Percentiles rank a stretch among this genome's conserved stretches.
Conservation (phyloP, 305 asterid genomes). For the Salvia sclarea region DNA sequence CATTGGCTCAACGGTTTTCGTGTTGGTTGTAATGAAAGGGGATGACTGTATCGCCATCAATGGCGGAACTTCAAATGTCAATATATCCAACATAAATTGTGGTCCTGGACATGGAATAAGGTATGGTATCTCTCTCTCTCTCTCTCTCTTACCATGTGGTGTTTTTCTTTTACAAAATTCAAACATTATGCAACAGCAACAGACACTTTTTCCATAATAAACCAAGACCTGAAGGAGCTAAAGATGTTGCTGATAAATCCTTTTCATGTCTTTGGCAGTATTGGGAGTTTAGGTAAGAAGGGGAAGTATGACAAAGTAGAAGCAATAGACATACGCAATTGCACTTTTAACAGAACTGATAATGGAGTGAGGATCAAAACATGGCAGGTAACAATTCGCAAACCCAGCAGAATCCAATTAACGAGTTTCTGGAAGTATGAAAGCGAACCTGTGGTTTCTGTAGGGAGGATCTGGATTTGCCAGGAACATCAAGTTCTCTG, state of each 20-base stretch:
- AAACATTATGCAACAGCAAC: background rate
- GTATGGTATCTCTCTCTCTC: slow-evolving; percentile 35
- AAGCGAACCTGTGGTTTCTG: slow-evolving; percentile 23
- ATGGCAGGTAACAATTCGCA: slow-evolving; percentile 45
- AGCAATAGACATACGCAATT: slow-evolving; percentile 33
- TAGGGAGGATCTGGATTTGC: slow-evolving; percentile 59
- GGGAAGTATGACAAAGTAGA: slow-evolving; percentile 39
- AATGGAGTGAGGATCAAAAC: slow-evolving; percentile 59
- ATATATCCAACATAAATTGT: slow-evolving; percentile 42
- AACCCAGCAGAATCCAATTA: slow-evolving; percentile 14
- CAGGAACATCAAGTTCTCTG: slow-evolving; percentile 42
- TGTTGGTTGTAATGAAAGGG: slow-evolving; percentile 35
- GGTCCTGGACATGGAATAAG: slow-evolving; percentile 65
- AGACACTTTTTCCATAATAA: background rate
- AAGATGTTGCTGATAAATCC: background rate
- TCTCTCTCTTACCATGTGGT: background rate
- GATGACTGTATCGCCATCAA: slow-evolving; percentile 53
- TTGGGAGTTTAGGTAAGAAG: slow-evolving; percentile 51
- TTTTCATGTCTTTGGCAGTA: slow-evolving; percentile 34
- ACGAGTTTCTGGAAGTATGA: background rate
- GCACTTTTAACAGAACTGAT: slow-evolving; percentile 39
- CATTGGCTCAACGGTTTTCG: background rate
- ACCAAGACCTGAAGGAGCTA: background rate
- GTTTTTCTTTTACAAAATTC: background rate
- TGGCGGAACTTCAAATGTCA: slow-evolving; percentile 40